These are phyloP conservation scores for Termitomyces sp. DNA, from an alignment of 768 basidiomycete genomes.

Conservation along the genomic window DNA sequence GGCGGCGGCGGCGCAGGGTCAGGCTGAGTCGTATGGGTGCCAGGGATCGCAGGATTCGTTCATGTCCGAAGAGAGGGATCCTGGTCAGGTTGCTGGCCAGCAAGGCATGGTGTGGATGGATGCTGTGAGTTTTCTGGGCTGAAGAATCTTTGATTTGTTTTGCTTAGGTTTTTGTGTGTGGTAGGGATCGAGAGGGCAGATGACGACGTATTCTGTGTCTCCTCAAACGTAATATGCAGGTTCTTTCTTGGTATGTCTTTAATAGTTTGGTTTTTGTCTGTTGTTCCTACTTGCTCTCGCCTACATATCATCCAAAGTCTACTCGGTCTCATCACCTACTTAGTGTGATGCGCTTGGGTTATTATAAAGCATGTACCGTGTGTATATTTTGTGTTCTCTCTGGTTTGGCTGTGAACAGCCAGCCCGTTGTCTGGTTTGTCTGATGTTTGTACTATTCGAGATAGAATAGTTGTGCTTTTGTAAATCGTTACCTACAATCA, in stretches of 20 bases:
- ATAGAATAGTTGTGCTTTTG: constrained; percentile 1
- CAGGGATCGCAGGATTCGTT: constrained; percentile 61
- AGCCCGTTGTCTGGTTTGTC: not conserved
- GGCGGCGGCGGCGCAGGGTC: constrained; percentile 57
- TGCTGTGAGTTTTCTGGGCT: constrained; percentile 33
- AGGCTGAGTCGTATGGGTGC: constrained; percentile 52
- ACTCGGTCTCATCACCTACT: not conserved
- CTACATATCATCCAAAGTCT: not conserved
- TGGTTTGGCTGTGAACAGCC: not conserved
- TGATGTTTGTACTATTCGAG: not conserved
- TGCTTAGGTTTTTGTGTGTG: not conserved
- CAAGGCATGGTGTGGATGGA: constrained; percentile 39
- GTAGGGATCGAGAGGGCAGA: constrained; percentile 16
- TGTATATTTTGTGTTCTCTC: not conserved
- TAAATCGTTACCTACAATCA: not conserved
- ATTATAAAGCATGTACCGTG: constrained; percentile 14
- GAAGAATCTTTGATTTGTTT: not conserved
- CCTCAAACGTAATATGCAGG: constrained; percentile 11
- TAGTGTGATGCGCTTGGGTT: constrained; percentile 1
- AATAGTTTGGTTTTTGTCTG: not conserved
- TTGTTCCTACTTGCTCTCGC: not conserved
- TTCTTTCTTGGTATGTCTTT: not conserved
- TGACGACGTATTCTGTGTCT: constrained; percentile 16
- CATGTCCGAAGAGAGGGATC: constrained; percentile 67
- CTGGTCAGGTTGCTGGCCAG: constrained; percentile 25